phyloP scores from a whole-genome alignment of 345 rosid species.

The Pugionium cornutum region DNA sequence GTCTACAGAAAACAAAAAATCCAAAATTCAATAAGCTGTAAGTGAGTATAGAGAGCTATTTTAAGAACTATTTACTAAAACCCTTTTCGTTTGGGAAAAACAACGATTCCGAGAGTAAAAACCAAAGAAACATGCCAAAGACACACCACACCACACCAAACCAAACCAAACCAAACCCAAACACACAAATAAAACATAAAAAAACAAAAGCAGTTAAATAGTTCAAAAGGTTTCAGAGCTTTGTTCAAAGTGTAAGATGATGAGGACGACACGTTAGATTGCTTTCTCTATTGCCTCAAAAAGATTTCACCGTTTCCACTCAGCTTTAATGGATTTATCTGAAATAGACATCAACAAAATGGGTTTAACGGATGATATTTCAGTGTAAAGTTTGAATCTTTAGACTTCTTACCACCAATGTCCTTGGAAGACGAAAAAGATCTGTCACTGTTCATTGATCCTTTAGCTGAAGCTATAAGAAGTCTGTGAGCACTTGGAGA shows the following conservation, averaged over 20 bases:
- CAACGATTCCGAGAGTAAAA: conserved; percentile 25
- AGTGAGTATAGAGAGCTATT: not conserved
- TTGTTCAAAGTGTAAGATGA: conserved; percentile 34
- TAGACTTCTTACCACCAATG: conserved; percentile 48
- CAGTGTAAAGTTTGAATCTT: not conserved
- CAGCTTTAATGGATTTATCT: conserved; percentile 52
- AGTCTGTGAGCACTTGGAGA: conserved; percentile 65
- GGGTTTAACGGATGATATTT: not conserved
- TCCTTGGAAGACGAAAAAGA: conserved; percentile 67
- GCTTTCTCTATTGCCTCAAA: conserved; percentile 26
- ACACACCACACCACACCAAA: conserved; percentile 12
- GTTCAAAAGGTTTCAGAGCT: conserved; percentile 33
- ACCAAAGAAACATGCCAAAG: conserved; percentile 30
- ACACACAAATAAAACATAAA: conserved; percentile 26
- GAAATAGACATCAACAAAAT: not conserved
- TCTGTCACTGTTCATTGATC: conserved; percentile 53
- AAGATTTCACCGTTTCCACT: conserved; percentile 69
- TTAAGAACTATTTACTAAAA: too few relatives aligned
- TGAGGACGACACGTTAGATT: conserved; percentile 17
- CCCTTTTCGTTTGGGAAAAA: conserved; percentile 20
- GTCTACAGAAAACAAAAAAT: too few relatives aligned
- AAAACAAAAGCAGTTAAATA: conserved; percentile 23
- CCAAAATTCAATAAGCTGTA: not conserved
- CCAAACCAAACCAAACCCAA: conserved; percentile 32
- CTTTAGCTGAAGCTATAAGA: conserved; percentile 60